Evolutionary conservation across 2,329 filamentous ascomycete species (phyloP).

Genomic region (Aspergillus vadensis): DNA sequence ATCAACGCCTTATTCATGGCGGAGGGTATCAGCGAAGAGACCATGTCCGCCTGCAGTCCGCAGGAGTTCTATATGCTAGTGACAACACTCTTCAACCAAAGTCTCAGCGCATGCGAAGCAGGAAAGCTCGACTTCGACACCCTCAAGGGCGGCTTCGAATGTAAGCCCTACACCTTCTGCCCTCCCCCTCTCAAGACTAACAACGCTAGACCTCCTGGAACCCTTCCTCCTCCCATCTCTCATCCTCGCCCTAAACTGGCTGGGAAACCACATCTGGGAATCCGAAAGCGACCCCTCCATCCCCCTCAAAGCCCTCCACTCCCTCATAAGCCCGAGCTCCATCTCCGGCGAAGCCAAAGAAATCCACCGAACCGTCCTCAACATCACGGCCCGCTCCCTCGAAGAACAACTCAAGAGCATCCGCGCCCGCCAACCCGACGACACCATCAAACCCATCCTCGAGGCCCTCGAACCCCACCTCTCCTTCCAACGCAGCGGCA

Average conservation of each 20-base stretch:
- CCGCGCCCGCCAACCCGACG: slow-evolving; percentile 51
- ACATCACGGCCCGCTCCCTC: slow-evolving; percentile 56
- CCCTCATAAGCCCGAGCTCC: slow-evolving; percentile 58
- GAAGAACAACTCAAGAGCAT: slow-evolving; percentile 56
- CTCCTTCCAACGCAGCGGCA: slow-evolving; percentile 53
- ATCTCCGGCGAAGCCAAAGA: slow-evolving; percentile 61
- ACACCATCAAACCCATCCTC: slow-evolving; percentile 54
- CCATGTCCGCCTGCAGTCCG: slow-evolving; percentile 65
- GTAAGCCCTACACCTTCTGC: slow-evolving; percentile 30
- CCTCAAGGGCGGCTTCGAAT: slow-evolving; percentile 64
- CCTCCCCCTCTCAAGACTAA: slow-evolving; percentile 8
- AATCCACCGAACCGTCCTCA: slow-evolving; percentile 62
- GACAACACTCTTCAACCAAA: slow-evolving; percentile 64
- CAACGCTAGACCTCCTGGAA: slow-evolving; percentile 55
- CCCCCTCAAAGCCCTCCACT: slow-evolving; percentile 57
- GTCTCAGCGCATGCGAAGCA: slow-evolving; percentile 58
- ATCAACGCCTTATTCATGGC: slow-evolving; percentile 63
- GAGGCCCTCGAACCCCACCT: slow-evolving; percentile 54
- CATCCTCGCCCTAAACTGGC: slow-evolving; percentile 61
- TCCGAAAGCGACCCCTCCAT: slow-evolving; percentile 52
- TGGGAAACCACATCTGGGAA: slow-evolving; percentile 59
- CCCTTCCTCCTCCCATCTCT: slow-evolving; percentile 65
- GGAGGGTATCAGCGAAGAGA: slow-evolving; percentile 65
- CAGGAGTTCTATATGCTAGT: slow-evolving; percentile 66
- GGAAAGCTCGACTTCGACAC: slow-evolving; percentile 59